Evolutionary conservation across 331 rosid species (phyloP).

Genomic region (Cydonia oblonga): DNA sequence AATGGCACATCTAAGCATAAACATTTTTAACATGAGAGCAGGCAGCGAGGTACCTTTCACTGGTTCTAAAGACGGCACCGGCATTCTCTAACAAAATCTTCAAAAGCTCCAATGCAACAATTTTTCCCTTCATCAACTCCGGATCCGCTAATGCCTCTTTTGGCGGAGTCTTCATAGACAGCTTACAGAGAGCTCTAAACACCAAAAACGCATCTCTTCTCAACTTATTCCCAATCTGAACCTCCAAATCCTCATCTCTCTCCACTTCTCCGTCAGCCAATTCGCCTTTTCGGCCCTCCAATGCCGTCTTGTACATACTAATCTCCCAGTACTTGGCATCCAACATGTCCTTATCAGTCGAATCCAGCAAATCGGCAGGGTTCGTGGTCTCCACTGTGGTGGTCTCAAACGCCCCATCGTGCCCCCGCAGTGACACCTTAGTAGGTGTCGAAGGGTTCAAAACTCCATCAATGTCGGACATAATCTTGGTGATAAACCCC

Average conservation of each 20-base stretch:
- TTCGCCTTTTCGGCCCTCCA: slow-evolving; percentile 94
- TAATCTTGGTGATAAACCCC: slow-evolving; percentile 88
- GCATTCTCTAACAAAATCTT: slow-evolving; percentile 97
- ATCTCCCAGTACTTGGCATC: slow-evolving; percentile 99
- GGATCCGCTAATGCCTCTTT: slow-evolving; percentile 86
- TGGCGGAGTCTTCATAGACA: slow-evolving; percentile 92
- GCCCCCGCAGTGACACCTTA: slow-evolving; percentile 46
- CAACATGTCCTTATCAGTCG: slow-evolving; percentile 97
- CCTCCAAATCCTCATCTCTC: slow-evolving; percentile 96
- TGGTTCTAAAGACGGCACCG: slow-evolving; percentile 95
- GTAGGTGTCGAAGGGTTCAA: slow-evolving; percentile 61
- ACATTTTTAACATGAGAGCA: background rate
- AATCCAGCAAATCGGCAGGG: slow-evolving; percentile 91
- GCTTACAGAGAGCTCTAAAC: slow-evolving; percentile 91
- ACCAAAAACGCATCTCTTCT: slow-evolving; percentile 92
- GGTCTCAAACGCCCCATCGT: slow-evolving; percentile 95
- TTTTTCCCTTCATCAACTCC: slow-evolving; percentile 89
- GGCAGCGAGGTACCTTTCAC: slow-evolving; percentile 60
- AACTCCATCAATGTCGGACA: slow-evolving; percentile 97
- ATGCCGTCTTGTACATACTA: slow-evolving; percentile 93
- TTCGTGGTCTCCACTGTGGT: slow-evolving; percentile 89
- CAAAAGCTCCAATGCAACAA: slow-evolving; percentile 86
- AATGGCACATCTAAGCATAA: background rate
- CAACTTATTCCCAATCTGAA: slow-evolving; percentile 94
- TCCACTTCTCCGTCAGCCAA: slow-evolving; percentile 83